Base-by-base conservation (phyloP, 768 basidiomycete genomes). In the Hygrophorus pudorinus region DNA sequence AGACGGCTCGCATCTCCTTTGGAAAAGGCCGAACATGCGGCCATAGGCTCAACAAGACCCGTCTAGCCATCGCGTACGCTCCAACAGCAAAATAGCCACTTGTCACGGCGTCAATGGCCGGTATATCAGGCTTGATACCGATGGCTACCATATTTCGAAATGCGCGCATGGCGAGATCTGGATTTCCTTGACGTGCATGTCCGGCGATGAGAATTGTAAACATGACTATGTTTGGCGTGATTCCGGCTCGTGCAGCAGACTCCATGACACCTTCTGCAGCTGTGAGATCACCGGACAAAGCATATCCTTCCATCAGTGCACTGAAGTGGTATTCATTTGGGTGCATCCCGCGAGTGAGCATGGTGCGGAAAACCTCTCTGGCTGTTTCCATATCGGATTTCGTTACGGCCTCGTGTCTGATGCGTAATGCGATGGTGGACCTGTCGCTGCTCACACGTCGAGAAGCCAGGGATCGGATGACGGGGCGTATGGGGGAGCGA, bases 151-250 rank as follows among this genome's bases (percentile, higher is more conserved):
- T 87, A 31, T 67, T 60, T 28, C 70, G 69, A 54, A 87, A 89
- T 18, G 68, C 62, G 27, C 58, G 60, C 51, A 73, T 60, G 0
- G 84, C 84, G 20, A 62, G 56, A 2, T 64, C 62, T 4, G 82
- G 75, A 27, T 76, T 62, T 11, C 75, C 72, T 41, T 69, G 67
- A n/a, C 76, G 74, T 16, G 75, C 82, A 58, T 81, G 73, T 2
- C 83, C 87, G 29, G 70, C 66, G 51, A 92, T 79, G 48, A 92
- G 70, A 48, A 81, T 78, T 18, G 87, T 89, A 66, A 79, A 85
- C 72, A 85, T 76, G 36, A 80, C 72, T 14, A 75, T 69, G 51
- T 79, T 78, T 16, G 79, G 74, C 17, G 65, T 59, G 47, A 82
- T 57, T 18, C 78, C 76, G 4, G 70, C 66, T 32, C 64, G 60